A percentile compares a stretch with the other conserved stretches of the same genome.
Conservation (phyloP, 1,284 basidiomycete genomes). For the Ganoderma lingzhi region DNA sequence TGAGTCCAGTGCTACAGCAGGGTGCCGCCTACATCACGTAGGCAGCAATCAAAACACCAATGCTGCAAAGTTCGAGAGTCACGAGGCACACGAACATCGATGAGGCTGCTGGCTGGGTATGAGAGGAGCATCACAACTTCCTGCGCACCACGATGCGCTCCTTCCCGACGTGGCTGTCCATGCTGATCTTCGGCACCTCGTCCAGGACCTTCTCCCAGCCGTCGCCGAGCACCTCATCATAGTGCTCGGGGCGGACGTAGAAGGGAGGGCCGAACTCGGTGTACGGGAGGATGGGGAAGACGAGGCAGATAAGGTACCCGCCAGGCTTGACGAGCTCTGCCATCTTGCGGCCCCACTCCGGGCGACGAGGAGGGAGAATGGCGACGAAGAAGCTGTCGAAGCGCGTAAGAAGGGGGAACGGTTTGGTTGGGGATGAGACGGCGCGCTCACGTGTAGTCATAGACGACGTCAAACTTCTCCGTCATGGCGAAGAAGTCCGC, state of each 20-base stretch:
- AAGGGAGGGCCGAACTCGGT: conserved; percentile 67
- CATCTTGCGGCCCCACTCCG: conserved; percentile 68
- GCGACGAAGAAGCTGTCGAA: conserved; percentile 72
- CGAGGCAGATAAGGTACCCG: conserved; percentile 67
- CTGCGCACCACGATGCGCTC: conserved; percentile 64
- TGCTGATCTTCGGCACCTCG: conserved; percentile 52
- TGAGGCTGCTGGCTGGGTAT: background rate
- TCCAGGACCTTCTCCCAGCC: conserved; percentile 65
- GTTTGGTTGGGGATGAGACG: background rate
- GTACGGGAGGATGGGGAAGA: conserved; percentile 62
- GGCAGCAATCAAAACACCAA: background rate
- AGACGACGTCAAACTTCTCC: conserved; percentile 59
- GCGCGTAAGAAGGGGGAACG: background rate
- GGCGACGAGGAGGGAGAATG: conserved; percentile 62
- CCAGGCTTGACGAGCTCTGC: conserved; percentile 61
- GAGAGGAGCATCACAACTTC: conserved; percentile 30
- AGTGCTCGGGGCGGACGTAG: conserved; percentile 65
- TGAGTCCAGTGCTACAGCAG: conserved; percentile 1
- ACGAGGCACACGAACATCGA: background rate
- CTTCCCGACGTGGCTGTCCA: conserved; percentile 50
- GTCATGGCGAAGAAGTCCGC: conserved; percentile 61
- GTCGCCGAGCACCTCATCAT: conserved; percentile 59
- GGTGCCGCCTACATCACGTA: background rate
- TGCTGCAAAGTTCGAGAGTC: background rate
- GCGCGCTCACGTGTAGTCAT: conserved; percentile 74